A percentile compares a stretch with the other conserved stretches of the same genome.
Conservation (phyloP, 106 monocot species). For the Iris macrosiphon region DNA sequence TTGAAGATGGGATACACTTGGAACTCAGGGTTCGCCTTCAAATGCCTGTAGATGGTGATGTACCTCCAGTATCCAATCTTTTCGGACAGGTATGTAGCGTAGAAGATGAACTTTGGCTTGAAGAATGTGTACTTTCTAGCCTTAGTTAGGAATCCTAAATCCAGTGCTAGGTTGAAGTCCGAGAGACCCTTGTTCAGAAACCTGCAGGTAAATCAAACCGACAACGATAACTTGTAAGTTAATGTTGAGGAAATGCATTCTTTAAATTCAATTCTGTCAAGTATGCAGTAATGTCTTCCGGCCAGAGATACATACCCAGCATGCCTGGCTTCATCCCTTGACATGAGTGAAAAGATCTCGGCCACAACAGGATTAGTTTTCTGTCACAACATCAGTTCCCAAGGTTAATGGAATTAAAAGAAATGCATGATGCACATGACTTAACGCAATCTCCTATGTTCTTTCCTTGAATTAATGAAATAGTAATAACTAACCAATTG, state of each 20-base stretch:
- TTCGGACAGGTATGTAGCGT: slow-evolving; percentile 90
- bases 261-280: neutral
- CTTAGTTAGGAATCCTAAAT: slow-evolving; percentile 93
- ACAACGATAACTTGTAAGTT: neutral
- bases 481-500: no score
- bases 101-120: slow-evolving; percentile 99
- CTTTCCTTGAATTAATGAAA: no score
- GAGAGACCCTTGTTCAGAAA: slow-evolving; percentile 96
- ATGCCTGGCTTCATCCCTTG: slow-evolving; percentile 97
- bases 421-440: no score
- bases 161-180: slow-evolving; percentile 92
- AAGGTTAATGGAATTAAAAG: neutral
- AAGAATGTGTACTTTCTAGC: slow-evolving; percentile 98
- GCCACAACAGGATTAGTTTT: slow-evolving; percentile 99
- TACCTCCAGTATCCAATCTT: slow-evolving; percentile 99
- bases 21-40: slow-evolving; percentile 85
- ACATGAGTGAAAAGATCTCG: slow-evolving; percentile 99
- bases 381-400: slow-evolving; percentile 31
- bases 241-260: neutral
- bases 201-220: slow-evolving; percentile 23
- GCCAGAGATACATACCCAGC: slow-evolving; percentile 68
- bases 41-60: slow-evolving; percentile 93
- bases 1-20: slow-evolving; percentile 97
- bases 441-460: no score
- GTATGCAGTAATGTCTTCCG: neutral